A percentile compares a stretch with the other conserved stretches of the same genome.
phyloP scores from a whole-genome alignment of 176 grass and related monocot species.

The Areca catechu region DNA sequence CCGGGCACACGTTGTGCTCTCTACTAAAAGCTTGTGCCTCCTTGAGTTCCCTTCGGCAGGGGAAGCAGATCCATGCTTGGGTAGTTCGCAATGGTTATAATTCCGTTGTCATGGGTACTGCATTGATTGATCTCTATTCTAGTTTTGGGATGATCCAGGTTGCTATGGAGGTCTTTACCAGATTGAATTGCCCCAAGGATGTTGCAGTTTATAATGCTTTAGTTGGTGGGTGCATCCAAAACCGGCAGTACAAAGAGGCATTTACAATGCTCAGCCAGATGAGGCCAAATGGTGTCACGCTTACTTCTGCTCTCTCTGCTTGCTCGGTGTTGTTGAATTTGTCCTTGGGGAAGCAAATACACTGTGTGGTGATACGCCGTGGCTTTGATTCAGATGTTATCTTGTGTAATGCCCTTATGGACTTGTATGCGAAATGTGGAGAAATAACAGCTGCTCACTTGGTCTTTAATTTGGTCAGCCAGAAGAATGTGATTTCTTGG shows the following conservation, averaged over 20 bases:
- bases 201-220: constrained; percentile 32
- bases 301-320: constrained; percentile 42
- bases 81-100: constrained; percentile 14
- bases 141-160: constrained; percentile 38
- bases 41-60: constrained; percentile 19
- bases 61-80: constrained; percentile 41
- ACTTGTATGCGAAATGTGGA: constrained; percentile 71
- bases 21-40: constrained; percentile 38
- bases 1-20: constrained; percentile 37
- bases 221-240: constrained; percentile 41
- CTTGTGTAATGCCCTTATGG: constrained; percentile 47
- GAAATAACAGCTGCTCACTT: constrained; percentile 3
- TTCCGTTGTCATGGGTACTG: constrained; percentile 29
- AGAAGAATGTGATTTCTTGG: constrained; percentile 54
- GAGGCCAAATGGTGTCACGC: constrained; percentile 19
- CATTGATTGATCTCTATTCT: constrained; percentile 53
- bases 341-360: constrained; percentile 29
- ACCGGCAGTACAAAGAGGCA: constrained; percentile 28
- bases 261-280: constrained; percentile 26
- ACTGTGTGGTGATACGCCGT: constrained; percentile 35
- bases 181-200: constrained; percentile 26
- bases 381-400: constrained; percentile 40
- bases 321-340: constrained; percentile 32
- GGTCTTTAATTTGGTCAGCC: constrained; percentile 31
- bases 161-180: constrained; percentile 25